Evolutionary conservation across 768 basidiomycete species (phyloP).

Genomic region (Mycena sanguinolenta): DNA sequence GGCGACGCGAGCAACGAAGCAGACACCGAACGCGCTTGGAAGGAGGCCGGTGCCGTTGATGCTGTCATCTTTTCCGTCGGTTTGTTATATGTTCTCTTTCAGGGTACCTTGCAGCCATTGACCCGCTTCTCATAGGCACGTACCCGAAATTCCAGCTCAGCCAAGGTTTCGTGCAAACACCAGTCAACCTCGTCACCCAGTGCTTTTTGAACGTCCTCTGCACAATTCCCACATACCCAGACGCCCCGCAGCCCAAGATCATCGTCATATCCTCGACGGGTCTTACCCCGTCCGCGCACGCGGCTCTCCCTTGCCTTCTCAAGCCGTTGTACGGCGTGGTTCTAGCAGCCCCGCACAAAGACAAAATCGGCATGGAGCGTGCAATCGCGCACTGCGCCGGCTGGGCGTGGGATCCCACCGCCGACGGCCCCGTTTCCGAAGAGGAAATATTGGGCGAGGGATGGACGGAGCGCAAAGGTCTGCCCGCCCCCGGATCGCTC

Average conservation of each 20-base stretch:
- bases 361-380: constrained; percentile 75
- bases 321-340: constrained; percentile 62
- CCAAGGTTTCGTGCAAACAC: constrained; percentile 63
- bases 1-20: constrained; percentile 62
- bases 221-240: constrained; percentile 57
- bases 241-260: constrained; percentile 58
- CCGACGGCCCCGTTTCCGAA: constrained; percentile 59
- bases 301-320: constrained; percentile 60
- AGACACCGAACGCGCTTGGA: constrained; percentile 42
- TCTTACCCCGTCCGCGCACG: constrained; percentile 59
- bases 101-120: background rate
- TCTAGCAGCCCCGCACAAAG: constrained; percentile 63
- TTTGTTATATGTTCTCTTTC: constrained; percentile 43
- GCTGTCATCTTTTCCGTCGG: constrained; percentile 63
- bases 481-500: constrained; percentile 51
- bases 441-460: constrained; percentile 42
- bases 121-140: background rate
- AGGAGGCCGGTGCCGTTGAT: constrained; percentile 54
- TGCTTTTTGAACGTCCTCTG: constrained; percentile 68
- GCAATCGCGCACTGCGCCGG: constrained; percentile 62
- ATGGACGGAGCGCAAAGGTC: constrained; percentile 49
- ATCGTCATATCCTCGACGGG: constrained; percentile 68
- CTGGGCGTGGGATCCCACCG: constrained; percentile 59
- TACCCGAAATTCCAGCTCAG: background rate
- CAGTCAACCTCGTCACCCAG: constrained; percentile 69